phyloP scores from a whole-genome alignment of 1,139 yeast species.

The Wickerhamomyces sp. region DNA sequence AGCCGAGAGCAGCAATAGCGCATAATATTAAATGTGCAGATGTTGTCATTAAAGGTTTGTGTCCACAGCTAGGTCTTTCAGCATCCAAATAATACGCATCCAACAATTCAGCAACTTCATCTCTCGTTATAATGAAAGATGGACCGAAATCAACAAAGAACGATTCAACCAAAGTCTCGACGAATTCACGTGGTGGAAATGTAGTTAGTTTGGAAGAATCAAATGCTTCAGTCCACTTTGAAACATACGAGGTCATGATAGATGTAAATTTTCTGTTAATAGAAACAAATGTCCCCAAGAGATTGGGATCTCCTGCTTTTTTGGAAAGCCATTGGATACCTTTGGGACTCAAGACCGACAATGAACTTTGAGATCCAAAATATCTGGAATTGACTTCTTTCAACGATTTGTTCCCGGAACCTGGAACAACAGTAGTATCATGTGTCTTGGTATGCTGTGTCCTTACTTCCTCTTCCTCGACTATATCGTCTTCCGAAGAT shows the following conservation, averaged over 20 bases:
- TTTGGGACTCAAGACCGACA: conserved; percentile 33
- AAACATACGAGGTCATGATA: conserved; percentile 19
- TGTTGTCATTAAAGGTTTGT: conserved; percentile 1
- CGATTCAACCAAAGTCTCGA: conserved; percentile 16
- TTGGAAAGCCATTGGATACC: conserved; percentile 37
- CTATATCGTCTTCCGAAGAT: not conserved
- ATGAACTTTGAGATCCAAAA: conserved; percentile 26
- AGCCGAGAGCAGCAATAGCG: conserved; percentile 13
- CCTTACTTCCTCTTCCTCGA: not conserved
- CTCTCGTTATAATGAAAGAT: conserved; percentile 9
- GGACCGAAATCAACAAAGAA: conserved; percentile 16
- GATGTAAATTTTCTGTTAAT: conserved; percentile 21
- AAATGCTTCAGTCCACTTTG: conserved; percentile 30
- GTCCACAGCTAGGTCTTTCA: no score
- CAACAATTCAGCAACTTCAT: conserved; percentile 10
- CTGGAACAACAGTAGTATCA: not conserved
- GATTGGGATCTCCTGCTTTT: conserved; percentile 26
- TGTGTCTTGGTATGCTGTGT: not conserved
- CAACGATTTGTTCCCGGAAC: not conserved
- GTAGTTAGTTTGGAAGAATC: conserved; percentile 21
- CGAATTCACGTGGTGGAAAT: conserved; percentile 26
- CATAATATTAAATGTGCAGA: conserved; percentile 16
- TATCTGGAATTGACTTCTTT: conserved; percentile 8
- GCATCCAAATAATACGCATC: conserved; percentile 10
- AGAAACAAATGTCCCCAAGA: conserved; percentile 18